These are phyloP conservation scores for Beauveria bassiana DNA, from an alignment of 2,329 filamentous ascomycete genomes.

Conservation along the genomic window DNA sequence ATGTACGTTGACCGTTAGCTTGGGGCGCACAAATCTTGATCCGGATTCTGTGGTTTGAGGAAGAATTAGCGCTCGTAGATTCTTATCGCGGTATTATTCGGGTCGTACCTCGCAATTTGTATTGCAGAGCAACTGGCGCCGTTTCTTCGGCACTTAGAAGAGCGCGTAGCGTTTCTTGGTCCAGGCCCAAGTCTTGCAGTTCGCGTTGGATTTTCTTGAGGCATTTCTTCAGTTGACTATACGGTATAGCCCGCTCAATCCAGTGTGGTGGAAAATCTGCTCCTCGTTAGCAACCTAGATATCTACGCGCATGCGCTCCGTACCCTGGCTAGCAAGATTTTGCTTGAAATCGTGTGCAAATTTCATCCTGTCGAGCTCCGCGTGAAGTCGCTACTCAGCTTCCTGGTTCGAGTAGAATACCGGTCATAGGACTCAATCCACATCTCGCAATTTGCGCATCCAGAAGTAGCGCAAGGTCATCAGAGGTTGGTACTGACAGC, in stretches of 20 bases:
- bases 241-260: constrained; percentile 71
- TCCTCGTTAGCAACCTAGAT: background rate
- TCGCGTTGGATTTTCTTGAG: constrained; percentile 73
- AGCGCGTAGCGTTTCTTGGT: constrained; percentile 59
- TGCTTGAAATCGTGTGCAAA: constrained; percentile 74
- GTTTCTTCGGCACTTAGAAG: constrained; percentile 48
- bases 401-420: background rate
- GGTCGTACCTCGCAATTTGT: constrained; percentile 44
- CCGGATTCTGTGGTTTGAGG: constrained; percentile 24
- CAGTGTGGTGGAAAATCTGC: constrained; percentile 63
- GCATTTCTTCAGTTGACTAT: constrained; percentile 80
- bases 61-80: background rate
- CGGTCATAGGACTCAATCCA: background rate
- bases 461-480: background rate
- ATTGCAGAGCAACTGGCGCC: constrained; percentile 41
- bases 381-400: background rate
- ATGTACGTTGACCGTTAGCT: constrained; percentile 62
- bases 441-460: constrained; percentile 1
- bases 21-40: constrained; percentile 51
- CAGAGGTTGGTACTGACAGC: background rate
- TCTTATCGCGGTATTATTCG: background rate
- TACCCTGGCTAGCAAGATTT: constrained; percentile 55
- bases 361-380: constrained; percentile 54
- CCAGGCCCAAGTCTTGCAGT: constrained; percentile 62
- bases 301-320: constrained; percentile 1